phyloP scores from a whole-genome alignment of 1,139 yeast species.

The Saccharomyces hybrid region DNA sequence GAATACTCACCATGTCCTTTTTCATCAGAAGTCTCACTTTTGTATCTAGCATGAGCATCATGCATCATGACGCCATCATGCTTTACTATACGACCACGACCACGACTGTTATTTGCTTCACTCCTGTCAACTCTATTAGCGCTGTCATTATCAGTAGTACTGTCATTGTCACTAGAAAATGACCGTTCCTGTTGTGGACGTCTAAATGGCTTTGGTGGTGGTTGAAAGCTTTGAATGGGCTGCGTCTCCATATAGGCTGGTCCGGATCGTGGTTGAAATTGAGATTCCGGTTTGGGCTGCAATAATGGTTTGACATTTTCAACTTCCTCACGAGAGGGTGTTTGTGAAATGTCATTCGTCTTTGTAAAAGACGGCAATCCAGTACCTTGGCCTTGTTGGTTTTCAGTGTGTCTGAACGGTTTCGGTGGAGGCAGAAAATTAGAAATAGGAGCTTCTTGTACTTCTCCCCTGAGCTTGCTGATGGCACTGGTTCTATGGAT shows the following conservation, averaged over 20 bases:
- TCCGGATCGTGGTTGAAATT: neutral
- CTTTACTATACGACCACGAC: neutral
- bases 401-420: conserved; percentile 19
- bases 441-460: conserved; percentile 3
- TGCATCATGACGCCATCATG: neutral
- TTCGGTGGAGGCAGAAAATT: conserved; percentile 24
- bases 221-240: conserved; percentile 10
- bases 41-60: neutral
- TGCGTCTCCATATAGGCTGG: neutral
- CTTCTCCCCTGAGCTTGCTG: neutral
- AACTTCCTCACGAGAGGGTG: neutral
- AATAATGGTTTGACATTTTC: neutral
- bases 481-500: neutral
- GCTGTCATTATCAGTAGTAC: neutral
- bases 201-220: conserved; percentile 20
- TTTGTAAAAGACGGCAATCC: neutral
- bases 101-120: neutral
- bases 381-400: neutral
- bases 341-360: neutral
- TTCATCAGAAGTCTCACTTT: neutral
- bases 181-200: neutral
- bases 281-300: neutral
- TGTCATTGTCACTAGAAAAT: neutral
- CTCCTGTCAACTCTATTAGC: neutral
- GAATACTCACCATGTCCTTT: neutral